Evolutionary conservation across 345 rosid species (phyloP), one percentile per base, ranked within the genome.

Genomic region (Aethionema arabicum): DNA sequence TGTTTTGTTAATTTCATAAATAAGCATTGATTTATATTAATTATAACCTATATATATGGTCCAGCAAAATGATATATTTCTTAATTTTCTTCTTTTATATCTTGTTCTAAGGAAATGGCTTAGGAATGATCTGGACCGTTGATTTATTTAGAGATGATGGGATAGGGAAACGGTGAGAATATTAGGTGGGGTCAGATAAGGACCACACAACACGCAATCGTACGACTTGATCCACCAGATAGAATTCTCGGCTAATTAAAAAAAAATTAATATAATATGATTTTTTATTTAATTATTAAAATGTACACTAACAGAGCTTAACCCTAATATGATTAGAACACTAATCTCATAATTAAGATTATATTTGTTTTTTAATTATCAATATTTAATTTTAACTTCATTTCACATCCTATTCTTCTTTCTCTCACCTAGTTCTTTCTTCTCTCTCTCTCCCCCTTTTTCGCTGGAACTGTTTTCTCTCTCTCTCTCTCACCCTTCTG

Each of bases 381-480:
- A 33, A 53, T 43, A 51, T 46, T 37, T 41, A 50, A 33, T 29
- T 47, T 43, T 9, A 32, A 74, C 53, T 58, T 37, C 68, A 63
- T 68, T 66, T 59, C 63, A 36, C 62, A 64, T 60, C 70, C 69
- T 56, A 70, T 41, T 67, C 65, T 50, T 64, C 21, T 11, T 59
- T 44, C 6, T 31, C 50, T 37, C 13, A 36, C 46, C 46, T 12
- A 35, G 38, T 27, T 46, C 37, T 39, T 21, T 21, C 27, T 21
- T 21, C 56, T 50, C 53, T 51, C 63, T 58, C 73, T 75, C 73
- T 59, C 61, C 49, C 64, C 56, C 67, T 52, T 56, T 55, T 31
- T 61, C 52, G 69, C 71, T 72, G 76, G 57, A 64, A 64, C 59
- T 70, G 74, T 49, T 70, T 16, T 59, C 40, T 36, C 46, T 69